Evolutionary conservation across 192 early-diverging fungal species (phyloP).

Genomic region (Podila epicladia): DNA sequence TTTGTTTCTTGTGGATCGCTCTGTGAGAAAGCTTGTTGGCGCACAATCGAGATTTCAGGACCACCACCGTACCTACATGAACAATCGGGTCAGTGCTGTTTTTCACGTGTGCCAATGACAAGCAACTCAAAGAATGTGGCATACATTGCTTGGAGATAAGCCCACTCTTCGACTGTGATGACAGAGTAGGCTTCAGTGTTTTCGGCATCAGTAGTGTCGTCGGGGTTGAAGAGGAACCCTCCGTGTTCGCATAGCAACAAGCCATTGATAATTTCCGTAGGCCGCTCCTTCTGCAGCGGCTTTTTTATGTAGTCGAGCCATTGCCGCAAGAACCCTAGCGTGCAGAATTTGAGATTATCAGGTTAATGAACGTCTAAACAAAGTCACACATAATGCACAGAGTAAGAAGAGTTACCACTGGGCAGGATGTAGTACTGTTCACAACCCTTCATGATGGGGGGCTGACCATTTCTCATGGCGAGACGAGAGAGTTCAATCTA

Average conservation of each 20-base stretch:
- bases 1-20: neutral
- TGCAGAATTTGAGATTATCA: neutral
- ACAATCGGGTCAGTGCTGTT: neutral
- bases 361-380: neutral
- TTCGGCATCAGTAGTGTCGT: conserved; percentile 7
- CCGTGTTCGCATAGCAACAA: conserved; percentile 24
- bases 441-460: neutral
- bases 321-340: conserved; percentile 16
- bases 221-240: conserved; percentile 19
- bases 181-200: conserved; percentile 7
- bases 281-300: conserved; percentile 13
- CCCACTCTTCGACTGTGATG: conserved; percentile 23
- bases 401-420: neutral
- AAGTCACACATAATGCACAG: no score
- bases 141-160: conserved; percentile 18
- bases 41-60: neutral
- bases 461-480: neutral
- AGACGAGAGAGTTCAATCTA: neutral
- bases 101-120: no score
- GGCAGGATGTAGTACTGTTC: neutral
- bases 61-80: conserved; percentile 22
- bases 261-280: conserved; percentile 8
- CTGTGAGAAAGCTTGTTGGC: neutral
- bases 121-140: neutral
- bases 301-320: conserved; percentile 28